These are phyloP conservation scores for Kokia cookei DNA, from an alignment of 441 rosid species.

Conservation along the genomic window DNA sequence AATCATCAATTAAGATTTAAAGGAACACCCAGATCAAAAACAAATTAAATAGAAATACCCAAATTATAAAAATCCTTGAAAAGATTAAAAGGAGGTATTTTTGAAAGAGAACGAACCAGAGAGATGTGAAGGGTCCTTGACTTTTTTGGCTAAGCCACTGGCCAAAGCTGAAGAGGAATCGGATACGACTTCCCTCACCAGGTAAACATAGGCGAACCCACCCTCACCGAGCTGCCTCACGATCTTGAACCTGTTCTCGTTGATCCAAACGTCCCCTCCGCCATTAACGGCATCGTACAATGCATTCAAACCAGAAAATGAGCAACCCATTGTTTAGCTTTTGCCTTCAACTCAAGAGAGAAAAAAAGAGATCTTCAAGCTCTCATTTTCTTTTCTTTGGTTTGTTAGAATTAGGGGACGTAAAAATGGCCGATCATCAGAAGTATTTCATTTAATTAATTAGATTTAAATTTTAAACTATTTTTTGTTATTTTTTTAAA, in stretches of 20 bases:
- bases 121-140: slow-evolving; percentile 86
- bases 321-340: slow-evolving; percentile 58
- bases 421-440: slow-evolving; percentile 14
- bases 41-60: background rate
- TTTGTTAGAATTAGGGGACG: background rate
- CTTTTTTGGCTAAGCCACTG: slow-evolving; percentile 65
- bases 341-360: background rate
- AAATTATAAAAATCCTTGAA: slow-evolving; percentile 1
- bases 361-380: background rate
- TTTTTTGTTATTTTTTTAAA: too few species aligned
- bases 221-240: slow-evolving; percentile 98
- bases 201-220: slow-evolving; percentile 80
- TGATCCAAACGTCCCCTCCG: slow-evolving; percentile 97
- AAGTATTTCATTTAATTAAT: too few species aligned
- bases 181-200: slow-evolving; percentile 70
- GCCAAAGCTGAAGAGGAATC: slow-evolving; percentile 47
- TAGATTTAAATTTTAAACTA: background rate
- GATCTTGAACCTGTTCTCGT: slow-evolving; percentile 83
- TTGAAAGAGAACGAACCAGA: slow-evolving; percentile 43
- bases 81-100: background rate
- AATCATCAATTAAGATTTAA: background rate
- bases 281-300: slow-evolving; percentile 89
- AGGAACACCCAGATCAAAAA: background rate
- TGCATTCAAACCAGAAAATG: slow-evolving; percentile 89
- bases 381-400: background rate